Base-by-base conservation (phyloP, 2,329 filamentous ascomycete genomes). In the Leptographium radiaticola region DNA sequence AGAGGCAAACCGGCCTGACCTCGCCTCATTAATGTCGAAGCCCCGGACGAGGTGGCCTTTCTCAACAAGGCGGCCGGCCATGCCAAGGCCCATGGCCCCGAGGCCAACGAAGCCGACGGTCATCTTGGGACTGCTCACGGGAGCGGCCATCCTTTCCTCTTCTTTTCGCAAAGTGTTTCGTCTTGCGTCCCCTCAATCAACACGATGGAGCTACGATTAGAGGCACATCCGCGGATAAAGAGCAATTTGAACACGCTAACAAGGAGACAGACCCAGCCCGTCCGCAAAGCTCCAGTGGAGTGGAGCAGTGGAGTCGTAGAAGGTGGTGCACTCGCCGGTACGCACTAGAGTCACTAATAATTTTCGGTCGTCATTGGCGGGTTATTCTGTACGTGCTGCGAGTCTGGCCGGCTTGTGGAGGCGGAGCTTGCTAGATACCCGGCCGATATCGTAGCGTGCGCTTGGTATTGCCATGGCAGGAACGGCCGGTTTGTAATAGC, bases 11-110 rank as follows among this genome's bases (percentile, higher is more conserved):
- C 75, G 76, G 53, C 84, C 77, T 30, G 87, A 73, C 0, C 83
- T 81, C 7, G 82, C 79, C 2, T 71, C 70, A 69, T 78, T 87
- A 40, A 87, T 76, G 62, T 89, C 85, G 64, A 80, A 88, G 52
- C 84, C 84, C 18, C 77, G 82, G 25, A 88, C 83, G 18, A 84
- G 85, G 18, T 54, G 76, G 53, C 82, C 81, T 58, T 77, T 69
- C 59, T 80, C 80, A 61, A 87, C 72, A 47, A 89, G 76, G 63
- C 87, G 77, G 56, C 78, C 84, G 58, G 86, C 85, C 84, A 89
- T 88, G 62, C 84, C 85, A 65, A 87, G 85, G 62, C 85, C 85
- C 84, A 89, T 88, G 67, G 84, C 84, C 54, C 85, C 85, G 2
- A 89, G 81, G 71, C 85, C 85, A 57, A 84, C 82, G 68, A 87